Evolutionary conservation across 495 filamentous ascomycete genomes (phyloP), one percentile per base, ranked within the genome.

Genomic region (Collariella sp.): DNA sequence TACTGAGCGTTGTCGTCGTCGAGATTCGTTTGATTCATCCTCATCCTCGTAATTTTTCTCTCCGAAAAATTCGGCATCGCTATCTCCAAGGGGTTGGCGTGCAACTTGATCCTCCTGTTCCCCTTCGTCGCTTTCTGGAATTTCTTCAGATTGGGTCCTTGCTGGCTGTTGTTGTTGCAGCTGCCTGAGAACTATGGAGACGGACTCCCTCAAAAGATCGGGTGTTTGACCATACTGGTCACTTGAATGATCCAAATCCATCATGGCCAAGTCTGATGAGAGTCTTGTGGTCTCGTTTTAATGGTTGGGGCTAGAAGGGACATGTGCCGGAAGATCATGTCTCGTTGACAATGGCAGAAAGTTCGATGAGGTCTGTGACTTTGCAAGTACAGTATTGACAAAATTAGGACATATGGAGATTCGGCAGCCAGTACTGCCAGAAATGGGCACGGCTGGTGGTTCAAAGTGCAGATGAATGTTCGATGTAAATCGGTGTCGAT

Each of bases 81-180:
- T 12, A 31, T 22, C 33, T 4, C 36, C 5, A 15, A 22, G 15
- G 5, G 26, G 26, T 31, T 26, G 19, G 15, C 24, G 39, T 1
- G 31, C 20, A 10, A 9, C 46, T 3, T 20, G 7, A 20, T 33
- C 23, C 19, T 46, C 54, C n/a, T 12, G 20, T 4, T 54, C 51
- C 3, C 13, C 56, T 35, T 59, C 45, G 4, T 50, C 56, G 34
- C 56, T 59, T 51, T 59, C 56, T 6, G 50, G 50, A 29, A 54
- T 42, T 16, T 59, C 50, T 13, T 45, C 18, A 2, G 38, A 46
- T 3, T 18, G 20, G 3, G 23, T 13, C 23, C 50, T 47, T 43
- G 40, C 3, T 39, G 46, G 33, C 3, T 16, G 40, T 22, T 41
- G 33, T 12, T 2, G 35, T 16, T 23, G 46, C 5, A 45, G 4